These are phyloP conservation scores for Ustilago curta DNA, from an alignment of 1,284 basidiomycete species.

Conservation along the genomic window DNA sequence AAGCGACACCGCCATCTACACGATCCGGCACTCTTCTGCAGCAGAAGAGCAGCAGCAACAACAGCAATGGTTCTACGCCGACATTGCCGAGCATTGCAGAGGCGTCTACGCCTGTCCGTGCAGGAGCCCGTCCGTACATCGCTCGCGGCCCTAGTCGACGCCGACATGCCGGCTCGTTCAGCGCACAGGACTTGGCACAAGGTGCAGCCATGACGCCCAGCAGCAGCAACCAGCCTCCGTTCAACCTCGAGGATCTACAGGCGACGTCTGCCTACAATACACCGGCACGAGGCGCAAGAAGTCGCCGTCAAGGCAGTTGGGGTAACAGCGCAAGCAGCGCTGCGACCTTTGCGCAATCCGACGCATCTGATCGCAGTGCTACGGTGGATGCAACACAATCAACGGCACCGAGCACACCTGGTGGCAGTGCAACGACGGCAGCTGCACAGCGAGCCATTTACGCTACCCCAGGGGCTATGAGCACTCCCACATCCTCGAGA, in stretches of 20 bases:
- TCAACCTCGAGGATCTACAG: conserved; percentile 47
- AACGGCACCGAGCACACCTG: conserved; percentile 36
- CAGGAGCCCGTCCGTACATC: conserved; percentile 32
- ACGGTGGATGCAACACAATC: conserved; percentile 19
- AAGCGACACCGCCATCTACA: conserved; percentile 28
- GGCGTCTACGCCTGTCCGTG: conserved; percentile 39
- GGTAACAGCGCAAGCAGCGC: conserved; percentile 37
- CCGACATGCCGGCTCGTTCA: conserved; percentile 63
- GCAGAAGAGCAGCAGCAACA: conserved; percentile 34
- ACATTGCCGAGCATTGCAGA: conserved; percentile 63
- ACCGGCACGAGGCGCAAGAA: conserved; percentile 19
- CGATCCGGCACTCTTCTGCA: conserved; percentile 28
- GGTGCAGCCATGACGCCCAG: conserved; percentile 56
- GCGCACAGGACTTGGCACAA: conserved; percentile 61
- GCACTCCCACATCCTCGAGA: conserved; percentile 40
- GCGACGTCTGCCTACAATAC: conserved; percentile 43
- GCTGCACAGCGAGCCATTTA: conserved; percentile 11
- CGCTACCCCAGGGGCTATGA: conserved; percentile 22
- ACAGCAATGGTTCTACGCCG: conserved; percentile 23
- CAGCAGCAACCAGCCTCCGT: conserved; percentile 32
- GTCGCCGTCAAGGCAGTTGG: conserved; percentile 29
- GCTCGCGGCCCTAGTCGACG: conserved; percentile 38
- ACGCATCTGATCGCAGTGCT: conserved; percentile 26
- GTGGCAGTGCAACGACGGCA: conserved; percentile 3
- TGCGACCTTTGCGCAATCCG: conserved; percentile 31